phyloP scores from a whole-genome alignment of 805 yeast species.

The Candida methanosorbosa region DNA sequence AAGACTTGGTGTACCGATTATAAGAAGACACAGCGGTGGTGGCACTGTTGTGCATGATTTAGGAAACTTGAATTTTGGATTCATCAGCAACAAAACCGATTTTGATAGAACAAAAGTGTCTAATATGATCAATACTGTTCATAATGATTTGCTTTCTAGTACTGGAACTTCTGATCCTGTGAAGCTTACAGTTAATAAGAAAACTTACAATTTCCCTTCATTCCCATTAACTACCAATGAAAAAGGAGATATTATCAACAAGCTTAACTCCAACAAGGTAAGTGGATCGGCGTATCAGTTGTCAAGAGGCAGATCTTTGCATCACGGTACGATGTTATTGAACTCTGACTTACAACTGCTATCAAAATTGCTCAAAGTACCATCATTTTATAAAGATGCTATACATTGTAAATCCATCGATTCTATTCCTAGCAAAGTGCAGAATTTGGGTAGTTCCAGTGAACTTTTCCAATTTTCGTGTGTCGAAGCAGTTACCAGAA shows the following conservation, averaged over 20 bases:
- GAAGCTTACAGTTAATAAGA: neutral
- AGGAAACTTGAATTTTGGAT: constrained; percentile 84
- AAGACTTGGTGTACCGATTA: constrained; percentile 46
- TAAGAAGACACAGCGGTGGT: constrained; percentile 86
- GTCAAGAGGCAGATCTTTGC: constrained; percentile 74
- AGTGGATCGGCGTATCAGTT: constrained; percentile 93
- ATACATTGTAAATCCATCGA: constrained; percentile 36
- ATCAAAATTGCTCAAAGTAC: constrained; percentile 42
- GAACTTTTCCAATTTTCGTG: constrained; percentile 40
- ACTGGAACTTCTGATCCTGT: no score
- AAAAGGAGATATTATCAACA: constrained; percentile 71
- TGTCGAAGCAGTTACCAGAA: constrained; percentile 28
- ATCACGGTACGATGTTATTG: constrained; percentile 93
- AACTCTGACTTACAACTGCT: constrained; percentile 54
- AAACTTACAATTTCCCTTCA: constrained; percentile 7
- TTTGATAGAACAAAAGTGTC: constrained; percentile 50
- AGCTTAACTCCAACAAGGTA: constrained; percentile 42
- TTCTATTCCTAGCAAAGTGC: constrained; percentile 76
- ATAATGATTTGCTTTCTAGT: constrained; percentile 15
- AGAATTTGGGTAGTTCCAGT: constrained; percentile 44
- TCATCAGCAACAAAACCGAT: constrained; percentile 50
- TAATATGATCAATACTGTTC: constrained; percentile 13
- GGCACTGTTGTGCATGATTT: constrained; percentile 94
- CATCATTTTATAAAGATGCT: constrained; percentile 7
- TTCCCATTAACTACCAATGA: constrained; percentile 43